These are phyloP conservation scores for Backusella westeae DNA, from an alignment of 192 early-diverging fungal species.

Conservation along the genomic window DNA sequence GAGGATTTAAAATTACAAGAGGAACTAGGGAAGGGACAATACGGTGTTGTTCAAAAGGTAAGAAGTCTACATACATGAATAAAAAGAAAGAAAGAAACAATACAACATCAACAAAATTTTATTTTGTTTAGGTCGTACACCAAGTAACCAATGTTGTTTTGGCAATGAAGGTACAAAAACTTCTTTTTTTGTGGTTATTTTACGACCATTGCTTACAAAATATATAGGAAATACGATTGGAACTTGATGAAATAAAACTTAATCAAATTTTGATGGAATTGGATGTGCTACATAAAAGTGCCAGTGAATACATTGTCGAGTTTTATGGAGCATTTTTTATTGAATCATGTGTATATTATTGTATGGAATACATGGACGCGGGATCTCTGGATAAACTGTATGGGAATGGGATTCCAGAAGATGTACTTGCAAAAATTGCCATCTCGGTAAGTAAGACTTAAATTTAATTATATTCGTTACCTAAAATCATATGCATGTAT, in stretches of 20 bases:
- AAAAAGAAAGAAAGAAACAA: neutral
- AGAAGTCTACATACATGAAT: neutral
- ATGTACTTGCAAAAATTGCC: slow-evolving; percentile 72
- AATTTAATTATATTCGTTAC: slow-evolving; percentile 12
- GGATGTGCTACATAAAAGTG: slow-evolving; percentile 85
- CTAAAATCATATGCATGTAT: neutral
- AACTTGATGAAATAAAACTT: slow-evolving; percentile 82
- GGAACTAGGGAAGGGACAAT: slow-evolving; percentile 76
- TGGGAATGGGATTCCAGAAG: slow-evolving; percentile 75
- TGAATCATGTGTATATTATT: slow-evolving; percentile 94
- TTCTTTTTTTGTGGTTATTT: neutral
- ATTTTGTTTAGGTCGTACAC: slow-evolving; percentile 47
- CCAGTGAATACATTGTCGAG: slow-evolving; percentile 87
- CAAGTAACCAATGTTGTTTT: slow-evolving; percentile 83
- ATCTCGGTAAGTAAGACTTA: slow-evolving; percentile 49
- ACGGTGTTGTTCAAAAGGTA: slow-evolving; percentile 84
- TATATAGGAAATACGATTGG: slow-evolving; percentile 78
- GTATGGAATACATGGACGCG: slow-evolving; percentile 98
- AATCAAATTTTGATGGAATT: slow-evolving; percentile 97
- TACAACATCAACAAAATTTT: neutral
- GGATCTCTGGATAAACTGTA: slow-evolving; percentile 87
- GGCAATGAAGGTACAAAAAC: slow-evolving; percentile 68
- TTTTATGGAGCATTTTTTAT: slow-evolving; percentile 97
- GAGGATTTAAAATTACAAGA: too few relatives aligned
- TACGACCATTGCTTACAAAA: neutral